phyloP scores from a whole-genome alignment of 1,284 basidiomycete genomes.

The Lentinula novae-zelandiae region DNA sequence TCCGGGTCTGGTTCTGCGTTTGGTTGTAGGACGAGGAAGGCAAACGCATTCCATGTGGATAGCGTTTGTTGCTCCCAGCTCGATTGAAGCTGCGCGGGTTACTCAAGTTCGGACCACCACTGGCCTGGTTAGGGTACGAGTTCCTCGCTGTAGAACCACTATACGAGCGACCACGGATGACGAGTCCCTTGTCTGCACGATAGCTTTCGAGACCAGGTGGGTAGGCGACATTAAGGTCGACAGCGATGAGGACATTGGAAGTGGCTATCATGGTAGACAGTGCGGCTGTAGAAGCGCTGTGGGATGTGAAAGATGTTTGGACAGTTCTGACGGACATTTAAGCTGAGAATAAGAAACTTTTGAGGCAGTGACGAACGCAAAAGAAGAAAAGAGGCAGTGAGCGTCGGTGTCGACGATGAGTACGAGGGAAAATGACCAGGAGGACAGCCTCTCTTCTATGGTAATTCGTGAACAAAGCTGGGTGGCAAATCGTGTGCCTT shows the following conservation, averaged over 20 bases:
- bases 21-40: slow-evolving; percentile 5
- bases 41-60: slow-evolving; percentile 11
- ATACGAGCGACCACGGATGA: background rate
- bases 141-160: slow-evolving; percentile 4
- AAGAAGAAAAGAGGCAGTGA: slow-evolving; percentile 1
- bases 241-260: slow-evolving; percentile 4
- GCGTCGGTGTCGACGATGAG: slow-evolving; percentile 3
- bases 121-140: background rate
- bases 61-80: slow-evolving; percentile 1
- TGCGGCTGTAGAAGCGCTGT: background rate
- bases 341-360: background rate
- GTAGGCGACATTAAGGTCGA: slow-evolving; percentile 10
- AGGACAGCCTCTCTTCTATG: background rate
- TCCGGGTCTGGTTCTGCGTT: slow-evolving; percentile 10
- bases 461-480: background rate
- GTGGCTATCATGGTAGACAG: background rate
- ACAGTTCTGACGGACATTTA: slow-evolving; percentile 13
- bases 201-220: background rate
- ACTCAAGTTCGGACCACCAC: background rate
- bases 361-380: background rate
- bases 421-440: background rate
- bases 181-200: background rate
- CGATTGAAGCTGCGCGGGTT: slow-evolving; percentile 1
- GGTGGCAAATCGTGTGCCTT: slow-evolving; percentile 17
- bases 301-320: slow-evolving; percentile 9